phyloP scores from a whole-genome alignment of 2,329 filamentous ascomycete genomes.

The Paecilomyces variotii region DNA sequence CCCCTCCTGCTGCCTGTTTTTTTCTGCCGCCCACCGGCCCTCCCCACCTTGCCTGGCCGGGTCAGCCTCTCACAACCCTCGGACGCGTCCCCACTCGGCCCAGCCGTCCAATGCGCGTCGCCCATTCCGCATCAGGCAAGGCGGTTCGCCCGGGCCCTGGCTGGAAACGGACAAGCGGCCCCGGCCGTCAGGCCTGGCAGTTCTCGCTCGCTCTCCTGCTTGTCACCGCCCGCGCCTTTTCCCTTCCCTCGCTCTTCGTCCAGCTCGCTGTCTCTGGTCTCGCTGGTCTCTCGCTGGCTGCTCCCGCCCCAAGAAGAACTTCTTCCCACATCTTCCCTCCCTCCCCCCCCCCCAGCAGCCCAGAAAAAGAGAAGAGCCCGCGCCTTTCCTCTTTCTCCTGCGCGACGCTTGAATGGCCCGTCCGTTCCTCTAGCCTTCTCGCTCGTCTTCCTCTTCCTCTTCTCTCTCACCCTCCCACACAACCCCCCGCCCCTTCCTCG shows the following conservation, averaged over 20 bases:
- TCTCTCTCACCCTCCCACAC: conserved; percentile 10
- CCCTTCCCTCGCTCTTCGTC: conserved; percentile 10
- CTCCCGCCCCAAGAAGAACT: not conserved
- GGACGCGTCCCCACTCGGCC: not conserved
- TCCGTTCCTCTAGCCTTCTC: conserved; percentile 11
- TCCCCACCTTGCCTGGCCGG: not conserved
- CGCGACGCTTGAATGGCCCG: conserved; percentile 20
- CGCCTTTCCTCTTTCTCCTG: conserved; percentile 19
- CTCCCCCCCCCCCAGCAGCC: not conserved
- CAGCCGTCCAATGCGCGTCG: not conserved
- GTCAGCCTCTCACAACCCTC: not conserved
- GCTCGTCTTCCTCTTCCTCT: conserved; percentile 16
- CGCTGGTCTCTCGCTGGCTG: not conserved
- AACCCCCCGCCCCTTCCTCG: conserved; percentile 8
- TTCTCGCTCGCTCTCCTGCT: not conserved
- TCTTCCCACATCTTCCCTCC: not conserved
- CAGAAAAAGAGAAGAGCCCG: conserved; percentile 1
- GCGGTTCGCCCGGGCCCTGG: not conserved
- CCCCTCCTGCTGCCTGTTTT: not conserved
- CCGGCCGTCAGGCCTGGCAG: not conserved
- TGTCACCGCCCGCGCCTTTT: conserved; percentile 12
- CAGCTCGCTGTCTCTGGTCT: not conserved
- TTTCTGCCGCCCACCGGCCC: not conserved
- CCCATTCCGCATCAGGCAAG: not conserved
- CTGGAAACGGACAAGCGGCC: not conserved